Percentiles rank a stretch among this genome's conserved stretches.
phyloP scores from a whole-genome alignment of 2,329 filamentous ascomycete species.

The Truncatella angustata region DNA sequence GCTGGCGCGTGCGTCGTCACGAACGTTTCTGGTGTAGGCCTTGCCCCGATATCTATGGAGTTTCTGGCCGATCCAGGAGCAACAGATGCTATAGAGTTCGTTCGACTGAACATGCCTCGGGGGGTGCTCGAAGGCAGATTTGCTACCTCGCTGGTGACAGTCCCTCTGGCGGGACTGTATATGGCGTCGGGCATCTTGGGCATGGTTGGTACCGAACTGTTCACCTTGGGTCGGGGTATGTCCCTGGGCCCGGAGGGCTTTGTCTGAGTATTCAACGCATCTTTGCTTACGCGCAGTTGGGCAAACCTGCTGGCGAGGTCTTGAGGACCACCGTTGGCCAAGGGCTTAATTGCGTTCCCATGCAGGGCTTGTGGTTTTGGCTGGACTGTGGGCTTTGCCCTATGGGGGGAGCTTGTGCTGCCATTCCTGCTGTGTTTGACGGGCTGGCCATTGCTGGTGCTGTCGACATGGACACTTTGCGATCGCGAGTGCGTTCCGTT shows the following conservation, averaged over 20 bases:
- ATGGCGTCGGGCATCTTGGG: slow-evolving; percentile 73
- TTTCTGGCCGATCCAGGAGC: slow-evolving; percentile 24
- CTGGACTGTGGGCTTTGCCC: slow-evolving; percentile 49
- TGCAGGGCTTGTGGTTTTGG: slow-evolving; percentile 69
- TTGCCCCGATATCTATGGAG: slow-evolving; percentile 26
- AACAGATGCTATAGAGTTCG: slow-evolving; percentile 48
- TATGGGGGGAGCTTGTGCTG: slow-evolving; percentile 15
- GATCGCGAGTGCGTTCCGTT: too few relatives aligned
- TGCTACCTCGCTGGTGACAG: slow-evolving; percentile 62
- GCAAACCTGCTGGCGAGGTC: slow-evolving; percentile 59
- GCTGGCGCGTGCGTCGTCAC: slow-evolving; percentile 6
- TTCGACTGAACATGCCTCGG: slow-evolving; percentile 61
- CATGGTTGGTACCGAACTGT: slow-evolving; percentile 54
- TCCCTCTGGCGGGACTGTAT: slow-evolving; percentile 75
- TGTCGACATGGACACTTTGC: too few relatives aligned
- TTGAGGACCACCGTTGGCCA: slow-evolving; percentile 32
- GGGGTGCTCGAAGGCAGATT: slow-evolving; percentile 65
- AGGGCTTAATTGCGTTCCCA: slow-evolving; percentile 54
- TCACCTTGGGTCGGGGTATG: slow-evolving; percentile 51
- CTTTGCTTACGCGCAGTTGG: slow-evolving; percentile 46
- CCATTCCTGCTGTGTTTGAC: slow-evolving; percentile 5
- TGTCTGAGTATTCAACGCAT: slow-evolving; percentile 32
- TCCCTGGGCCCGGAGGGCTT: slow-evolving; percentile 47
- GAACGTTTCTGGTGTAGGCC: slow-evolving; percentile 32
- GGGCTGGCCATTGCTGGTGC: too few relatives aligned